phyloP scores from a whole-genome alignment of 805 yeast genomes.

The Yarrowia deformans region DNA sequence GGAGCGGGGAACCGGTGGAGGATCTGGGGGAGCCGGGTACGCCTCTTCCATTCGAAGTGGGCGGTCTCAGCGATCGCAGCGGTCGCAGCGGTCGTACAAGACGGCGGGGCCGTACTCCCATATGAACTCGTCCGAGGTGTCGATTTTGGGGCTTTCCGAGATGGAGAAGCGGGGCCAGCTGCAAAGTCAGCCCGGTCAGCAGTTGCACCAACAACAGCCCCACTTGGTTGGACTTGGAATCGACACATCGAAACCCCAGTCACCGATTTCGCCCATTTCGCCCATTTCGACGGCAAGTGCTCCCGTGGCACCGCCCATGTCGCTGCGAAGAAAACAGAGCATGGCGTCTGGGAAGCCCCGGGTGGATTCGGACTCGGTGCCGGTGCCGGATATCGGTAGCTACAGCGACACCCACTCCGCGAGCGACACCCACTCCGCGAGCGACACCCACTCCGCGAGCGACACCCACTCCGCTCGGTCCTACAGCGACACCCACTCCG shows the following conservation, averaged over 20 bases:
- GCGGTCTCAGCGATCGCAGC: constrained; percentile 6
- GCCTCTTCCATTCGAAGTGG: constrained; percentile 10
- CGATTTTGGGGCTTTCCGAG: constrained; percentile 16
- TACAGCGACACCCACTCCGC: background rate
- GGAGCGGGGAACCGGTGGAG: background rate
- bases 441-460: too few relatives aligned
- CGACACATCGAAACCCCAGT: constrained; percentile 18
- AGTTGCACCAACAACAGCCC: background rate
- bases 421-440: too few relatives aligned
- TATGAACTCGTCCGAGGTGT: constrained; percentile 28
- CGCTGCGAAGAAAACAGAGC: constrained; percentile 22
- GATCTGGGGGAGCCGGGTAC: too few relatives aligned
- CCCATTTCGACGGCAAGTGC: background rate
- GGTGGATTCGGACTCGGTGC: constrained; percentile 4
- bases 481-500: too few relatives aligned
- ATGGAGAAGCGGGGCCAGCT: background rate
- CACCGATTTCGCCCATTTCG: background rate
- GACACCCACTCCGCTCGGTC: too few relatives aligned
- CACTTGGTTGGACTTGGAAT: constrained; percentile 10
- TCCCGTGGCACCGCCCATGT: constrained; percentile 33
- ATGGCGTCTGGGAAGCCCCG: constrained; percentile 23
- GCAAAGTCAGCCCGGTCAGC: background rate
- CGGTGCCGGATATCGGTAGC: background rate
- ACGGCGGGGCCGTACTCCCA: constrained; percentile 9
- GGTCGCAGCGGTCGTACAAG: constrained; percentile 9